phyloP scores from a whole-genome alignment of 768 basidiomycete species.

The Kwoniella newhampshirensis region DNA sequence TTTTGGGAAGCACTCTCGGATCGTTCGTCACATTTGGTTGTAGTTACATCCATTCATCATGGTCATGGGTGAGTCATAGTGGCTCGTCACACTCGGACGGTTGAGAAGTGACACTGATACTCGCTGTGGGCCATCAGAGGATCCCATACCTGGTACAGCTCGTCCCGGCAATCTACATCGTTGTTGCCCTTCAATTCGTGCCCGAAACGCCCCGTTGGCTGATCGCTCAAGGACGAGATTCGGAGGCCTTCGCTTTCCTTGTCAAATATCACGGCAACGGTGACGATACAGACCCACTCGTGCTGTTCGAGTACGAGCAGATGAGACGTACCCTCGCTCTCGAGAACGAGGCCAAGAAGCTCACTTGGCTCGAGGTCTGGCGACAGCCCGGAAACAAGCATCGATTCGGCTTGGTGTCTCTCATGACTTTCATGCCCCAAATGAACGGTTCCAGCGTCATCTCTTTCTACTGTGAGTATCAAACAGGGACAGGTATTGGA shows the following conservation, averaged over 20 bases:
- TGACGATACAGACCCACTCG: constrained; percentile 60
- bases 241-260: constrained; percentile 64
- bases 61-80: too few species aligned
- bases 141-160: constrained; percentile 18
- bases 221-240: constrained; percentile 55
- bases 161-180: constrained; percentile 7
- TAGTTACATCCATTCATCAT: constrained; percentile 6
- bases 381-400: constrained; percentile 67
- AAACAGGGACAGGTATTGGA: too few species aligned
- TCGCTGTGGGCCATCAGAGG: too few species aligned
- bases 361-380: constrained; percentile 61
- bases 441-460: constrained; percentile 7
- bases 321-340: constrained; percentile 67
- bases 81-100: too few species aligned
- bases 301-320: constrained; percentile 54
- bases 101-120: too few species aligned
- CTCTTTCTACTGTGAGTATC: constrained; percentile 10
- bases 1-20: not conserved
- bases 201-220: constrained; percentile 14
- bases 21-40: constrained; percentile 3
- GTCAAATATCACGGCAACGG: constrained; percentile 82
- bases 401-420: constrained; percentile 58
- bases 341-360: constrained; percentile 61
- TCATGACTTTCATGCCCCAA: constrained; percentile 12
- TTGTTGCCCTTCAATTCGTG: constrained; percentile 4